phyloP scores from a whole-genome alignment of 2,329 filamentous ascomycete species.

The Aureobasidium zeae region DNA sequence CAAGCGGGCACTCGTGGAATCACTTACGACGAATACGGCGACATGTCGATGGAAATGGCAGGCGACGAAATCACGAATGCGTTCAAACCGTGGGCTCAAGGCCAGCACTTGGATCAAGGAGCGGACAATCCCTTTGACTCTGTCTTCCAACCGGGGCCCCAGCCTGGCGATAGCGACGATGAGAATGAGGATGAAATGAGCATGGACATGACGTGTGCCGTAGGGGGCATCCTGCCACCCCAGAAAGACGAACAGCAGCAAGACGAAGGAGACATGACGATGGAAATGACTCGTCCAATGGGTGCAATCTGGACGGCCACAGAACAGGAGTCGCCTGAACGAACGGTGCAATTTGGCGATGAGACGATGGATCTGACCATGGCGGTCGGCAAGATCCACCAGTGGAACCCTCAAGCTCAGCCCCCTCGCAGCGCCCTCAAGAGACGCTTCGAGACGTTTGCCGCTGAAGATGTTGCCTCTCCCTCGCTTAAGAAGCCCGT shows the following conservation, averaged over 20 bases:
- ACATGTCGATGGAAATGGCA: constrained; percentile 44
- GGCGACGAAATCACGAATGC: constrained; percentile 65
- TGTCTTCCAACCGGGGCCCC: constrained; percentile 28
- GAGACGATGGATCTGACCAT: constrained; percentile 49
- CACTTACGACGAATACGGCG: constrained; percentile 42
- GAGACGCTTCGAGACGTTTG: constrained; percentile 27
- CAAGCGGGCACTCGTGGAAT: constrained; percentile 66
- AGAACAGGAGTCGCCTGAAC: constrained; percentile 30
- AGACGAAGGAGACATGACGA: constrained; percentile 13
- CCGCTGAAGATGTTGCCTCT: constrained; percentile 31
- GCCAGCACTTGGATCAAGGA: constrained; percentile 40
- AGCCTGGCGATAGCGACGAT: constrained; percentile 31
- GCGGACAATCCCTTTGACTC: constrained; percentile 42
- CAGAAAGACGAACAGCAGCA: background rate
- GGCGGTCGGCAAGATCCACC: constrained; percentile 43
- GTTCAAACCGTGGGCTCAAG: constrained; percentile 63
- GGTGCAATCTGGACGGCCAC: constrained; percentile 10
- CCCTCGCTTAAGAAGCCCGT: constrained; percentile 18
- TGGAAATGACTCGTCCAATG: constrained; percentile 13
- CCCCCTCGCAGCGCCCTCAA: constrained; percentile 33
- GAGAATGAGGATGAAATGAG: constrained; percentile 57
- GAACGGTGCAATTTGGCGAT: constrained; percentile 37
- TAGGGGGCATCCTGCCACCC: constrained; percentile 58
- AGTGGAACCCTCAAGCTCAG: constrained; percentile 24
- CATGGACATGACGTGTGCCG: constrained; percentile 83